phyloP scores from a whole-genome alignment of 202 grass and related monocot species.

The Dendrocalamus latiflorus region DNA sequence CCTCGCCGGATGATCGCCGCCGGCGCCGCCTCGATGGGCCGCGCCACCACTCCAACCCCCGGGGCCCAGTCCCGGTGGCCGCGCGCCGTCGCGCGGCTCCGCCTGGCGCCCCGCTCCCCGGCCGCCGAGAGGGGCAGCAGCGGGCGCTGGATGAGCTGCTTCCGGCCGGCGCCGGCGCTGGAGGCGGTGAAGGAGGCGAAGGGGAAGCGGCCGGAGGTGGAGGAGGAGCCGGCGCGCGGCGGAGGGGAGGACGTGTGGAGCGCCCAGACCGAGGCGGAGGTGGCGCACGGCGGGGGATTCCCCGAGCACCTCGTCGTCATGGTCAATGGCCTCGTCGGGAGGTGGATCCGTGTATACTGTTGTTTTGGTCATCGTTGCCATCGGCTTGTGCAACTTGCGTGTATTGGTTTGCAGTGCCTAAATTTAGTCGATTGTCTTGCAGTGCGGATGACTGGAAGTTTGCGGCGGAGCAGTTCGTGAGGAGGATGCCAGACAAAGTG shows the following conservation, averaged over 20 bases:
- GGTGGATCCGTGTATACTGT: slow-evolving; percentile 52
- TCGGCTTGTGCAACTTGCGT: background rate
- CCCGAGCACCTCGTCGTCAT: slow-evolving; percentile 92
- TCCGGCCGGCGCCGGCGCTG: slow-evolving; percentile 25
- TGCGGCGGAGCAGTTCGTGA: slow-evolving; percentile 79
- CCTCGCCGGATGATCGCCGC: slow-evolving; percentile 42
- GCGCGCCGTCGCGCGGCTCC: slow-evolving; percentile 39
- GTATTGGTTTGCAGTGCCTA: background rate
- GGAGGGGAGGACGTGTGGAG: slow-evolving; percentile 88
- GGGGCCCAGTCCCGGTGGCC: slow-evolving; percentile 35
- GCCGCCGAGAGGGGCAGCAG: slow-evolving; percentile 4
- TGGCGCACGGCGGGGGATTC: slow-evolving; percentile 48
- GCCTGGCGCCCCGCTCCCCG: slow-evolving; percentile 25
- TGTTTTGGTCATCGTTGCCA: background rate
- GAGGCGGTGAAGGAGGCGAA: slow-evolving; percentile 29
- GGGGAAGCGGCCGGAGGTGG: slow-evolving; percentile 47
- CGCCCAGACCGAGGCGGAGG: slow-evolving; percentile 38
- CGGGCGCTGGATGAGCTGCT: slow-evolving; percentile 50
- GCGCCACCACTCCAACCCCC: slow-evolving; percentile 28
- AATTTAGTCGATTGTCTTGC: background rate
- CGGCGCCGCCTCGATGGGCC: slow-evolving; percentile 44
- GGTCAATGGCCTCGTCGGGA: slow-evolving; percentile 97
- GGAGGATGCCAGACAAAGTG: slow-evolving; percentile 75
- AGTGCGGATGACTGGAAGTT: slow-evolving; percentile 99
- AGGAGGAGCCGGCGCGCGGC: slow-evolving; percentile 54